Evolutionary conservation across 2,329 filamentous ascomycete species (phyloP).

Genomic region (Hypoxylon sp.): DNA sequence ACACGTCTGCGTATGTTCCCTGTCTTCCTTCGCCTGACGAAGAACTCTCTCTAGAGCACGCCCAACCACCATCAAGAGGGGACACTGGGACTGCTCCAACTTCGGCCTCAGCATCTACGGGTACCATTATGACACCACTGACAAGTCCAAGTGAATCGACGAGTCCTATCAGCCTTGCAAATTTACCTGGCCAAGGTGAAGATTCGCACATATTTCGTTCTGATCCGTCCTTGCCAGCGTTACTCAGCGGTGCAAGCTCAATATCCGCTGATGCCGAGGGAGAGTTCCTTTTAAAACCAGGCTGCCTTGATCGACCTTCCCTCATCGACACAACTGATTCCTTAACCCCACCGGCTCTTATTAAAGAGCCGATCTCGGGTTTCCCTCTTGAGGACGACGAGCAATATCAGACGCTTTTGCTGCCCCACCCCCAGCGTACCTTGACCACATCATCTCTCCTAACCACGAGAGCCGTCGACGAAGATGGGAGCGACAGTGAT

Average conservation of each 20-base stretch:
- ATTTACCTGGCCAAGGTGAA: constrained; percentile 58
- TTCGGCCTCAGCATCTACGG: constrained; percentile 68
- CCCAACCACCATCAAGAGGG: constrained; percentile 57
- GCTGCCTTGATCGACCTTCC: constrained; percentile 61
- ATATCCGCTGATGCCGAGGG: constrained; percentile 74
- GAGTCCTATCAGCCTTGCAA: constrained; percentile 63
- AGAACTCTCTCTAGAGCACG: constrained; percentile 55
- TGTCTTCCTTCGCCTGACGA: constrained; percentile 65
- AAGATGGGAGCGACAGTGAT: constrained; percentile 69
- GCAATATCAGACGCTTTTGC: constrained; percentile 49
- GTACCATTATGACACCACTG: constrained; percentile 64
- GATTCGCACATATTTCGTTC: constrained; percentile 70
- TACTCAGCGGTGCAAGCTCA: constrained; percentile 75
- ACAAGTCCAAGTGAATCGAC: constrained; percentile 69
- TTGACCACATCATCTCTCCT: constrained; percentile 43
- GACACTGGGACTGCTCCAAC: constrained; percentile 65
- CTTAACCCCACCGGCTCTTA: constrained; percentile 67
- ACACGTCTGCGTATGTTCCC: constrained; percentile 53
- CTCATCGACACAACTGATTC: constrained; percentile 69
- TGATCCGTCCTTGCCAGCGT: constrained; percentile 74
- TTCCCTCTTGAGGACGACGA: constrained; percentile 63
- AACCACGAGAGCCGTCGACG: constrained; percentile 54
- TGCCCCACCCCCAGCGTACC: constrained; percentile 41
- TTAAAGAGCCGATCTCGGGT: constrained; percentile 63
- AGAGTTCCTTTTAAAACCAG: constrained; percentile 69